phyloP scores from a whole-genome alignment of 2,329 filamentous ascomycete species.

The Furcasterigmium furcatum region DNA sequence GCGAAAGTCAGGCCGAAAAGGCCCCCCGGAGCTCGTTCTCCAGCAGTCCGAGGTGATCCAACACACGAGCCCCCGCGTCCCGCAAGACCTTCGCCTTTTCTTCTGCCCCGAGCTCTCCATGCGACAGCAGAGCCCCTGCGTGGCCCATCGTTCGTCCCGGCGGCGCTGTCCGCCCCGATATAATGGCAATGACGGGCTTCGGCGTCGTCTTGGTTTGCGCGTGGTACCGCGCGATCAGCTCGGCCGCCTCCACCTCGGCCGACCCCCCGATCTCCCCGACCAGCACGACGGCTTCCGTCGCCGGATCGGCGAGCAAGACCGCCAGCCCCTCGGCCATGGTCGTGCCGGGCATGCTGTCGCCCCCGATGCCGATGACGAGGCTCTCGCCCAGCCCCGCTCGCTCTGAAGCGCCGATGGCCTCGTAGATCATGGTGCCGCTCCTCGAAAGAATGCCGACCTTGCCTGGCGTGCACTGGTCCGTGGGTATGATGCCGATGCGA shows the following conservation, averaged over 20 bases:
- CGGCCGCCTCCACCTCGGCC: constrained; percentile 67
- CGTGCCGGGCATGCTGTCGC: constrained; percentile 58
- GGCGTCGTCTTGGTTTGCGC: constrained; percentile 50
- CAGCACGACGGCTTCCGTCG: constrained; percentile 69
- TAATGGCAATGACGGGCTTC: constrained; percentile 62
- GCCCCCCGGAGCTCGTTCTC: no score
- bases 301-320: constrained; percentile 63
- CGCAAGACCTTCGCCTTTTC: no score
- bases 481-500: constrained; percentile 37
- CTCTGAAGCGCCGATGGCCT: constrained; percentile 72
- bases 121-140: constrained; percentile 62
- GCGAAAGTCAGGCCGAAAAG: no score
- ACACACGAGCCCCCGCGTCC: no score
- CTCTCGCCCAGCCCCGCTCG: constrained; percentile 72
- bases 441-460: constrained; percentile 76
- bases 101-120: no score
- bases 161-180: constrained; percentile 62
- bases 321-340: constrained; percentile 68
- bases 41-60: no score
- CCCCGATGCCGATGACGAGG: constrained; percentile 74
- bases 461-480: constrained; percentile 45
- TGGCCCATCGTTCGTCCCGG: constrained; percentile 67
- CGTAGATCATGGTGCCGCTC: constrained; percentile 77
- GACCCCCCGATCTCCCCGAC: constrained; percentile 71
- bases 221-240: constrained; percentile 67